Conservation (phyloP, 2,329 filamentous ascomycete genomes). For the Talaromyces sp. region DNA sequence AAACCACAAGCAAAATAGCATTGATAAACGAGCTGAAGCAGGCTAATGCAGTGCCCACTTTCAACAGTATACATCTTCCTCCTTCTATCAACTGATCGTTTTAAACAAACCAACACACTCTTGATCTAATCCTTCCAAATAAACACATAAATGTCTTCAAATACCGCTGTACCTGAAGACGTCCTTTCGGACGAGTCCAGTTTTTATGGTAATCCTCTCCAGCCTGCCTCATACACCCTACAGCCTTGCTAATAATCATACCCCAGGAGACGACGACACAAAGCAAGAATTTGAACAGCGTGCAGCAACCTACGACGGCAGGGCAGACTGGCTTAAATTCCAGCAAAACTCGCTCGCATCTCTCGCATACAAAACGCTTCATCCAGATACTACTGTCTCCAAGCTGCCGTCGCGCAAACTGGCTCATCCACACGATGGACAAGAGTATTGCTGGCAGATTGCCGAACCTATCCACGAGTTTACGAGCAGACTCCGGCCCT, state of each 20-base stretch:
- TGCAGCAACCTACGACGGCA: constrained; percentile 47
- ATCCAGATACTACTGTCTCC: constrained; percentile 1
- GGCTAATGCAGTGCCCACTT: neutral
- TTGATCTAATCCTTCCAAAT: neutral
- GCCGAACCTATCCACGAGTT: constrained; percentile 62
- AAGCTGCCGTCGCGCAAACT: neutral
- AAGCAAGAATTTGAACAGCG: constrained; percentile 46
- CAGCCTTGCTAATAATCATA: neutral
- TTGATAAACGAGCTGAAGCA: neutral
- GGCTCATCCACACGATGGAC: constrained; percentile 12
- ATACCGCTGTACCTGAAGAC: constrained; percentile 11
- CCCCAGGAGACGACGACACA: constrained; percentile 51
- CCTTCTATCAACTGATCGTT: neutral
- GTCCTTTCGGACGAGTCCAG: constrained; percentile 40
- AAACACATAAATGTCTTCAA: neutral
- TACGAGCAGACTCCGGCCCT: constrained; percentile 62
- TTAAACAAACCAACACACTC: neutral
- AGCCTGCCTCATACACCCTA: neutral
- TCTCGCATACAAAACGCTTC: constrained; percentile 23
- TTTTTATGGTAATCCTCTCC: constrained; percentile 34
- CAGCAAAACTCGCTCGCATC: constrained; percentile 28
- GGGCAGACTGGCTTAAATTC: constrained; percentile 44
- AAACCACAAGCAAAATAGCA: neutral
- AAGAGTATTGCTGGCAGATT: constrained; percentile 49
- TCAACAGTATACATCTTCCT: neutral